Percentiles rank a stretch among this genome's conserved stretches.
These are phyloP conservation scores for Phialophora chinensis DNA, from an alignment of 2,329 filamentous ascomycete species.

Conservation along the genomic window DNA sequence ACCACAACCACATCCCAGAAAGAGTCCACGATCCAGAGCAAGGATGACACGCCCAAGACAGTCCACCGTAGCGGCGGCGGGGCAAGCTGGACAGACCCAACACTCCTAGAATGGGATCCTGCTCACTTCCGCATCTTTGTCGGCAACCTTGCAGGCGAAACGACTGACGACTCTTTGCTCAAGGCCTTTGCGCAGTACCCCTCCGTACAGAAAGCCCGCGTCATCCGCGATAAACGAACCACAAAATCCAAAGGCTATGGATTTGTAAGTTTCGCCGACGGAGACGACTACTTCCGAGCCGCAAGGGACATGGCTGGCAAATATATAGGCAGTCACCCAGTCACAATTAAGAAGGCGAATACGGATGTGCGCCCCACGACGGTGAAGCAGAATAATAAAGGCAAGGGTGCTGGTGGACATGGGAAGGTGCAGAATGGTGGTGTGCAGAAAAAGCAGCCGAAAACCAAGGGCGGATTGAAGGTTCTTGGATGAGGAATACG, in stretches of 20 bases:
- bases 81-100: conserved; percentile 87
- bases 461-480: conserved; percentile 54
- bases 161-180: conserved; percentile 91
- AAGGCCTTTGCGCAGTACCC: conserved; percentile 91
- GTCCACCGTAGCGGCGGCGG: conserved; percentile 88
- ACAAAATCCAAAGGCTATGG: conserved; percentile 96
- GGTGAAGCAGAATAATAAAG: conserved; percentile 61
- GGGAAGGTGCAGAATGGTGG: conserved; percentile 53
- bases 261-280: conserved; percentile 93
- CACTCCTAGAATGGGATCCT: conserved; percentile 93
- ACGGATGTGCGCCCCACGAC: conserved; percentile 84
- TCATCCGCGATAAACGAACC: conserved; percentile 92
- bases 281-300: conserved; percentile 94
- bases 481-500: conserved; percentile 49
- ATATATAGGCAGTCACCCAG: conserved; percentile 97
- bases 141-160: conserved; percentile 94
- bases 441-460: conserved; percentile 51
- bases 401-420: conserved; percentile 42
- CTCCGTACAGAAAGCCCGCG: conserved; percentile 88
- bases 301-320: conserved; percentile 99
- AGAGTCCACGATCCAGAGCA: conserved; percentile 50
- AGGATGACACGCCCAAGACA: conserved; percentile 67
- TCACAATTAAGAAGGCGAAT: conserved; percentile 82
- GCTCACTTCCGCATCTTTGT: conserved; percentile 94
- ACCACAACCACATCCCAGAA: conserved; percentile 25